A percentile compares a stretch with the other conserved stretches of the same genome.
Conservation (phyloP, 2,329 filamentous ascomycete species). For the Plenodomus biglobosus region DNA sequence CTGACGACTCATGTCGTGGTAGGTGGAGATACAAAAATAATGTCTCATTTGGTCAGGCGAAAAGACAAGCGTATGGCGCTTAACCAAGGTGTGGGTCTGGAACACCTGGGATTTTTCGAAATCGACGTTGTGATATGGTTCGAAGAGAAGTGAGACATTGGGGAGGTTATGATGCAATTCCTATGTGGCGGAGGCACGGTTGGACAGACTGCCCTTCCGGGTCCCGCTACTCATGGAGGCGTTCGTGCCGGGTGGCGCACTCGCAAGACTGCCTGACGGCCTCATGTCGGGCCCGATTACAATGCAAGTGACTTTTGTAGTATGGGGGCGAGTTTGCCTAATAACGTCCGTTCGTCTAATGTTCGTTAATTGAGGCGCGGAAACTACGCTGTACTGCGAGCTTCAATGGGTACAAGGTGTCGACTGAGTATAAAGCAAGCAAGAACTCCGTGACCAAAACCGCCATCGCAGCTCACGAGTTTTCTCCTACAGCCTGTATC, state of each 20-base stretch:
- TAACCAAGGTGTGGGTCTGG: not conserved
- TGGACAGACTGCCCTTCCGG: slow-evolving; percentile 6
- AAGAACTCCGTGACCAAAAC: slow-evolving; percentile 5
- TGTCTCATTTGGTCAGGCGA: not conserved
- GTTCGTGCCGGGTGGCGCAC: slow-evolving; percentile 24
- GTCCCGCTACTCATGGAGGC: slow-evolving; percentile 17
- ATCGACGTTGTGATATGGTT: slow-evolving; percentile 6
- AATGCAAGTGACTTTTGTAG: slow-evolving; percentile 22
- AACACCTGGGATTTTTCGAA: not conserved
- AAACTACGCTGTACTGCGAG: slow-evolving; percentile 14
- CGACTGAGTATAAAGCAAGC: slow-evolving; percentile 20
- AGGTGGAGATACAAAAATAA: not conserved
- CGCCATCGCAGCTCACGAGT: slow-evolving; percentile 5
- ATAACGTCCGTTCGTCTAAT: slow-evolving; percentile 13
- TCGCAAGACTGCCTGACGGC: slow-evolving; percentile 24
- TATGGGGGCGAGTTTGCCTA: slow-evolving; percentile 16
- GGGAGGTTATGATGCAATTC: not conserved
- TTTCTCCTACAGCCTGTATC: not conserved
- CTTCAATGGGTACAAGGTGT: slow-evolving; percentile 11
- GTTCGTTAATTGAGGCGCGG: slow-evolving; percentile 20
- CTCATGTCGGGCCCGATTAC: slow-evolving; percentile 12
- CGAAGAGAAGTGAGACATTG: slow-evolving; percentile 1
- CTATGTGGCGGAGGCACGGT: slow-evolving; percentile 22
- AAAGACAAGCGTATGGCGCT: not conserved
- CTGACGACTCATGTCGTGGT: not conserved